Conservation (phyloP, 345 rosid genomes). For the Salix udensis region DNA sequence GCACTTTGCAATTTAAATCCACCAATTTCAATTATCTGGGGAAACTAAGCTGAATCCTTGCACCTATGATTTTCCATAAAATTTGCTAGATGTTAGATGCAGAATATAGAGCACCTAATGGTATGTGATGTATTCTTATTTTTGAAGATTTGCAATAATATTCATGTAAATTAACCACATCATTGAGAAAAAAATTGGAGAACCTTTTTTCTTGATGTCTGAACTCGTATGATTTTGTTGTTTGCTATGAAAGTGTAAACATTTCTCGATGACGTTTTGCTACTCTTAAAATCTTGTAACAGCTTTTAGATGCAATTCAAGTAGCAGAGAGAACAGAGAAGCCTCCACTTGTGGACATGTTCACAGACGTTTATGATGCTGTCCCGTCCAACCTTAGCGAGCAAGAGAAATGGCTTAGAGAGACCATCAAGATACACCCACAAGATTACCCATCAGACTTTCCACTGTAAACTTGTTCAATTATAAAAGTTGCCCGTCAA, state of each 20-base stretch:
- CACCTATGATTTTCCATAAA: too few relatives aligned
- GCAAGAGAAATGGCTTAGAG: conserved; percentile 59
- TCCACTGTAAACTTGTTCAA: conserved; percentile 35
- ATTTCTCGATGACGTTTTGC: neutral
- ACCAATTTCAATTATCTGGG: neutral
- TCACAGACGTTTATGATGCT: conserved; percentile 71
- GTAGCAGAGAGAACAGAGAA: conserved; percentile 68
- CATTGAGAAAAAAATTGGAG: too few relatives aligned
- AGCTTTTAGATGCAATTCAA: conserved; percentile 74
- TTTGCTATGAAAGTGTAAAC: neutral
- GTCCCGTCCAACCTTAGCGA: conserved; percentile 62
- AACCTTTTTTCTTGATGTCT: too few relatives aligned
- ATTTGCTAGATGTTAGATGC: too few relatives aligned
- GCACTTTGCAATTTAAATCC: too few relatives aligned
- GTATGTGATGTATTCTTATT: too few relatives aligned
- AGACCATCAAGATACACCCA: conserved; percentile 49
- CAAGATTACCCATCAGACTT: conserved; percentile 69
- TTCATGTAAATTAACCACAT: too few relatives aligned
- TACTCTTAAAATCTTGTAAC: conserved; percentile 15
- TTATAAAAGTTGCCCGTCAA: neutral
- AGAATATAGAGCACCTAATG: too few relatives aligned
- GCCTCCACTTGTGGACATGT: conserved; percentile 59
- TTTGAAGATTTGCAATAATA: too few relatives aligned
- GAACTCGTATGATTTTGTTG: neutral
- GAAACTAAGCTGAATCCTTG: too few relatives aligned